Percentiles rank a stretch among this genome's conserved stretches.
Evolutionary conservation across 352 stramenopile genomes (phyloP).

Genomic region (Phytophthora megakarya): DNA sequence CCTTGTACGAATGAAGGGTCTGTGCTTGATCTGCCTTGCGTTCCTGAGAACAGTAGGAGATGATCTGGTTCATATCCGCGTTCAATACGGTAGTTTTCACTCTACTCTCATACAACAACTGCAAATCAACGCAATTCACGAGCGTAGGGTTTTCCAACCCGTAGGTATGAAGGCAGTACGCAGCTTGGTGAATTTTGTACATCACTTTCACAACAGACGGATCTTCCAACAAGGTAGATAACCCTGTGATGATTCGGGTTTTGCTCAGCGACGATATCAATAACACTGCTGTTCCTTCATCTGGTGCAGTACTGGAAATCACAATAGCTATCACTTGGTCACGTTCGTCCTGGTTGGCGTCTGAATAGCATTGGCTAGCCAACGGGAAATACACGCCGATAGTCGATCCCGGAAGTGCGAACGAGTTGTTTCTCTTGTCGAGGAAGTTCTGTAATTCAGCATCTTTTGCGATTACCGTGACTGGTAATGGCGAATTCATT

Average conservation of each 20-base stretch:
- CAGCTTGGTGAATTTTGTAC: constrained; percentile 25
- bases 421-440: constrained; percentile 13
- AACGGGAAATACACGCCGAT: constrained; percentile 33
- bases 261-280: constrained; percentile 15
- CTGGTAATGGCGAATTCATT: not conserved
- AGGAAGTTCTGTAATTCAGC: constrained; percentile 21
- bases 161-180: constrained; percentile 23
- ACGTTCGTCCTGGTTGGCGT: constrained; percentile 1
- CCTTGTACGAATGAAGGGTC: constrained; percentile 25
- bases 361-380: not conserved
- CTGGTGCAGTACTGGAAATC: constrained; percentile 10
- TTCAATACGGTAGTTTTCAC: constrained; percentile 13
- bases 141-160: constrained; percentile 11
- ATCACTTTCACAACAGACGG: constrained; percentile 26
- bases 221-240: constrained; percentile 19
- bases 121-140: constrained; percentile 36
- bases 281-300: constrained; percentile 21
- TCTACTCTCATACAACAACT: constrained; percentile 33
- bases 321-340: constrained; percentile 16
- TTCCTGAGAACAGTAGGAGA: constrained; percentile 4
- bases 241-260: constrained; percentile 11
- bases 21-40: not conserved
- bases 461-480: constrained; percentile 18
- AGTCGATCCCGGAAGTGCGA: not conserved
- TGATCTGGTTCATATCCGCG: constrained; percentile 27